Percentiles rank a stretch among this genome's conserved stretches.
These are phyloP conservation scores for Bullera alba DNA, from an alignment of 768 basidiomycete species.

Conservation along the genomic window DNA sequence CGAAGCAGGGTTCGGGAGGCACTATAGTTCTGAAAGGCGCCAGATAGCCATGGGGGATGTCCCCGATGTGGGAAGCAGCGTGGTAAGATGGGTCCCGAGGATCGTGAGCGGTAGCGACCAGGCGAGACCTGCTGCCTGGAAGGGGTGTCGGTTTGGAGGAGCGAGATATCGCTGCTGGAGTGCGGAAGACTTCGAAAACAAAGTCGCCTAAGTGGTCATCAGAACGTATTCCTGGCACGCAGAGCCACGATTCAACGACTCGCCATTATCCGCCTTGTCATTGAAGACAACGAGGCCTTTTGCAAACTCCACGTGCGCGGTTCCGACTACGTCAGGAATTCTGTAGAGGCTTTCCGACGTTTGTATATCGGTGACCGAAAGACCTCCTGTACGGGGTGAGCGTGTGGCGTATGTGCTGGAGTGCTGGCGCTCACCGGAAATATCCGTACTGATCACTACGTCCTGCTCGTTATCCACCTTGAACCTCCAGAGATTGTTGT, in stretches of 20 bases:
- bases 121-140: too few species aligned
- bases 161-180: conserved; percentile 15
- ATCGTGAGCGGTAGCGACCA: too few species aligned
- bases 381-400: conserved; percentile 6
- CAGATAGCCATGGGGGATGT: conserved; percentile 27
- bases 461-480: conserved; percentile 26
- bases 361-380: conserved; percentile 17
- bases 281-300: conserved; percentile 33
- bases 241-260: conserved; percentile 1
- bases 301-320: conserved; percentile 29
- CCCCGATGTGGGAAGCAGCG: not conserved
- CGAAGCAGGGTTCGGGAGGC: conserved; percentile 22
- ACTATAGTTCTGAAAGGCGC: conserved; percentile 18
- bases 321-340: conserved; percentile 7
- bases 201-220: conserved; percentile 6
- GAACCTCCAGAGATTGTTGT: conserved; percentile 21
- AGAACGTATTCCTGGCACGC: not conserved
- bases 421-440: conserved; percentile 12
- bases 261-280: conserved; percentile 19
- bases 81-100: too few species aligned
- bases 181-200: conserved; percentile 25
- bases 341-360: conserved; percentile 13
- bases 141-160: conserved; percentile 1
- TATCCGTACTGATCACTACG: conserved; percentile 15
- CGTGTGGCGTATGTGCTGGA: not conserved